Percentiles rank a stretch among this genome's conserved stretches.
These are phyloP conservation scores for Tephrocybe rancida DNA, from an alignment of 768 basidiomycete genomes.

Conservation along the genomic window DNA sequence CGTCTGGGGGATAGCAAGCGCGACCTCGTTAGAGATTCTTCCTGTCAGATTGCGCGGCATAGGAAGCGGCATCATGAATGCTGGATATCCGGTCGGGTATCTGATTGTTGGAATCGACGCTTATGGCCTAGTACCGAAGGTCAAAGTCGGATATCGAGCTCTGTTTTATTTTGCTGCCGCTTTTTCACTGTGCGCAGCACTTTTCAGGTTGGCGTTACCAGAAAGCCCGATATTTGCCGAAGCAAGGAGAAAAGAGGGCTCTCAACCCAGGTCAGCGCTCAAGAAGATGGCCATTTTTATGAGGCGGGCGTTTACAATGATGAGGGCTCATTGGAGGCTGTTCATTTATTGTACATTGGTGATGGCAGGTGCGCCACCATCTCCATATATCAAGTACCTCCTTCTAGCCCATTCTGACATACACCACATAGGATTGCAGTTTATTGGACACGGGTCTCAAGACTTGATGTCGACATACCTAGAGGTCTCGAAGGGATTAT, in stretches of 20 bases:
- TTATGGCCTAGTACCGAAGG: conserved; percentile 56
- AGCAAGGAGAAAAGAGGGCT: conserved; percentile 51
- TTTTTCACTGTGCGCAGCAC: conserved; percentile 68
- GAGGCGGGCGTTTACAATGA: conserved; percentile 70
- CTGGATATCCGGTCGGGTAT: conserved; percentile 87
- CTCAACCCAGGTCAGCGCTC: conserved; percentile 20
- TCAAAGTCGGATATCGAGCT: conserved; percentile 61
- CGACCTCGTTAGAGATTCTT: conserved; percentile 85
- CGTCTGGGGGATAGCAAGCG: conserved; percentile 81
- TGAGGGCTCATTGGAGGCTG: conserved; percentile 77
- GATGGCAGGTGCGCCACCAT: conserved; percentile 8
- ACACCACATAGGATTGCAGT: conserved; percentile 47
- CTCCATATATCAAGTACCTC: background rate
- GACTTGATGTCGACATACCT: conserved; percentile 67
- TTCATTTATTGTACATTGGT: conserved; percentile 72
- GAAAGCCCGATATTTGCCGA: conserved; percentile 75
- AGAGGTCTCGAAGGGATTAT: conserved; percentile 51
- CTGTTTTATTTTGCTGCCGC: conserved; percentile 82
- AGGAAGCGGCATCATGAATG: conserved; percentile 81
- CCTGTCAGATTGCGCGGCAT: conserved; percentile 86
- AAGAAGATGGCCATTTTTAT: conserved; percentile 73
- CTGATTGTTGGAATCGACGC: conserved; percentile 85
- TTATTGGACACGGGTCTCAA: conserved; percentile 54
- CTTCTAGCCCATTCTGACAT: background rate
- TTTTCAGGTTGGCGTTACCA: conserved; percentile 65